phyloP scores from a whole-genome alignment of 495 filamentous ascomycete genomes.

The Patellaria atrata region DNA sequence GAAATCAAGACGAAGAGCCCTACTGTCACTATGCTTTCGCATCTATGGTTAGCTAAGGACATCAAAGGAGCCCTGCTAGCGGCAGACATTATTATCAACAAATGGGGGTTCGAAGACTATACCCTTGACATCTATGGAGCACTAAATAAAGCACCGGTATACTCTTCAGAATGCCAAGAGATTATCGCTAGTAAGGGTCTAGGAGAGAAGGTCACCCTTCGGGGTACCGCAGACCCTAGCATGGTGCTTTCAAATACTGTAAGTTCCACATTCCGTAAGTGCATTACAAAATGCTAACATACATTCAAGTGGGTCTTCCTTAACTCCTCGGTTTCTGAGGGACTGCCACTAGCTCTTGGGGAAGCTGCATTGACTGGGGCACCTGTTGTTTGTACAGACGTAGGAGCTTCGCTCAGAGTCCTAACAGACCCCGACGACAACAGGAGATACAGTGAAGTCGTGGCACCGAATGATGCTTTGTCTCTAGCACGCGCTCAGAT shows the following conservation, averaged over 20 bases:
- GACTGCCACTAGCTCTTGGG: constrained; percentile 49
- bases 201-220: constrained; percentile 36
- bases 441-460: constrained; percentile 44
- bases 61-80: constrained; percentile 49
- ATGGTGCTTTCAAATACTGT: constrained; percentile 41
- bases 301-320: constrained; percentile 42
- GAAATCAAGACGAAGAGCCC: constrained; percentile 41
- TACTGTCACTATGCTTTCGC: constrained; percentile 51
- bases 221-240: constrained; percentile 42
- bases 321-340: constrained; percentile 53
- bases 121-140: constrained; percentile 49
- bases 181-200: constrained; percentile 48
- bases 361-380: constrained; percentile 51
- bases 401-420: constrained; percentile 47
- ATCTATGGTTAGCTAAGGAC: constrained; percentile 52
- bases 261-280: background rate
- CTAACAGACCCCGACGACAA: constrained; percentile 46
- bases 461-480: constrained; percentile 47
- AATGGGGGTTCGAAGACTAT: constrained; percentile 52
- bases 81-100: constrained; percentile 51
- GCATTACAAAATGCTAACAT: background rate
- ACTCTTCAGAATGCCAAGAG: constrained; percentile 47
- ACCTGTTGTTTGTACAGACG: constrained; percentile 50
- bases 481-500: constrained; percentile 48
- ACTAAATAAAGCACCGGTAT: constrained; percentile 43